These are phyloP conservation scores for Cenchrus americanus DNA, from an alignment of 176 grass and related monocot genomes.

Conservation along the genomic window DNA sequence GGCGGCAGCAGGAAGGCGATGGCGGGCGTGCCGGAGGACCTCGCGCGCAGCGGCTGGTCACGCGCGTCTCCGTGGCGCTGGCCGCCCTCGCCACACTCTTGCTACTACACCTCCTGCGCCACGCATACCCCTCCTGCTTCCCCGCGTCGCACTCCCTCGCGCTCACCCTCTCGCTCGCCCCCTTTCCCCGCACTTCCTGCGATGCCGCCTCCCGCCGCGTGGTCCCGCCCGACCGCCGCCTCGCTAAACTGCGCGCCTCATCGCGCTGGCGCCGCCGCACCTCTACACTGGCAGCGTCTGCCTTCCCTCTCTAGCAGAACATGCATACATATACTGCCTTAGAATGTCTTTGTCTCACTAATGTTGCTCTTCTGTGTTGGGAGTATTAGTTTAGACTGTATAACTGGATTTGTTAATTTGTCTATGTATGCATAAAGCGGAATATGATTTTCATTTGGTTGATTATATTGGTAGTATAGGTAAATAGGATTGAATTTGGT, in stretches of 20 bases:
- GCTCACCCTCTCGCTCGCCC: too few relatives aligned
- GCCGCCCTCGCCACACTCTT: slow-evolving; percentile 54
- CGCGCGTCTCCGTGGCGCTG: slow-evolving; percentile 43
- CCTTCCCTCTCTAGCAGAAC: slow-evolving; percentile 25
- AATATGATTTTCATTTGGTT: too few relatives aligned
- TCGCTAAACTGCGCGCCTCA: slow-evolving; percentile 58
- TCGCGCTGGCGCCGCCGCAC: slow-evolving; percentile 40
- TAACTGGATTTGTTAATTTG: too few relatives aligned
- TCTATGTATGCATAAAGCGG: too few relatives aligned
- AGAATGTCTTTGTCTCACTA: too few relatives aligned
- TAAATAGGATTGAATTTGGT: too few relatives aligned
- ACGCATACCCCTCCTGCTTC: slow-evolving; percentile 49
- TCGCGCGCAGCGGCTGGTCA: slow-evolving; percentile 52
- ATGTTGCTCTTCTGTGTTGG: too few relatives aligned
- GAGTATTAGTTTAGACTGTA: too few relatives aligned
- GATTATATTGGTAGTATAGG: too few relatives aligned
- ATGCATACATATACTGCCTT: too few relatives aligned
- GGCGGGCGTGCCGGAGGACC: too few relatives aligned
- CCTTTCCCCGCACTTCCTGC: slow-evolving; percentile 67
- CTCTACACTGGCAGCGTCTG: slow-evolving; percentile 21
- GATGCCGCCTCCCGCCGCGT: slow-evolving; percentile 69
- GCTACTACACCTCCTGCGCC: slow-evolving; percentile 53
- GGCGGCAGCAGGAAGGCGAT: too few relatives aligned
- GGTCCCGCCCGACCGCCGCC: slow-evolving; percentile 51
- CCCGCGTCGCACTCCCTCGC: not conserved